Conservation (phyloP, 2,329 filamentous ascomycete species). For the Pestalotiopsis sp. region DNA sequence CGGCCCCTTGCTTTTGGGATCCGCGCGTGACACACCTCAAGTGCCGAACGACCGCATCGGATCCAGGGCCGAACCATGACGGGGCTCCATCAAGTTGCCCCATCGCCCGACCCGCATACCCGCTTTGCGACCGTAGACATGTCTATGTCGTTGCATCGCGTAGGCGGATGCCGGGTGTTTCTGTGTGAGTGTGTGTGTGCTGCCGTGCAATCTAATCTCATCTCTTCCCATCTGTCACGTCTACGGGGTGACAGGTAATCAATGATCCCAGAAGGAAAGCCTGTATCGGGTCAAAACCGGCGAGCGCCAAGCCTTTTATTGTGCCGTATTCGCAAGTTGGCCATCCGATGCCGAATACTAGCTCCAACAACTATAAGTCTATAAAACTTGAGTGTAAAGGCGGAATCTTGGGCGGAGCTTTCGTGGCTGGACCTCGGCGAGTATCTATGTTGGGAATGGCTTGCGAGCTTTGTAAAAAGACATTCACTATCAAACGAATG, state of each 20-base stretch:
- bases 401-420: background rate
- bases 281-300: background rate
- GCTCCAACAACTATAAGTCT: background rate
- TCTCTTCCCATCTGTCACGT: background rate
- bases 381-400: background rate
- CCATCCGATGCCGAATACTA: background rate
- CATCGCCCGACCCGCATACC: constrained; percentile 9
- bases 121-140: background rate
- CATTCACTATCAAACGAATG: background rate
- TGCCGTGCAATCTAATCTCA: background rate
- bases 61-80: background rate
- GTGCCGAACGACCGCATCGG: background rate
- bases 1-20: background rate
- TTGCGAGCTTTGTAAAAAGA: background rate
- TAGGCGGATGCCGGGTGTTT: background rate
- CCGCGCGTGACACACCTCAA: background rate
- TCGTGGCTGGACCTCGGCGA: background rate
- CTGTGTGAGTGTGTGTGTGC: background rate
- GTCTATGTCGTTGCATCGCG: background rate
- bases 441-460: constrained; percentile 1
- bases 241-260: background rate
- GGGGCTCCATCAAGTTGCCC: constrained; percentile 1
- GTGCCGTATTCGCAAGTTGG: background rate
- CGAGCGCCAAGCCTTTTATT: background rate
- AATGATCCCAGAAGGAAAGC: background rate